Evolutionary conservation across 108 stramenopile species (phyloP).

Genomic region (Epithemia pelagica): DNA sequence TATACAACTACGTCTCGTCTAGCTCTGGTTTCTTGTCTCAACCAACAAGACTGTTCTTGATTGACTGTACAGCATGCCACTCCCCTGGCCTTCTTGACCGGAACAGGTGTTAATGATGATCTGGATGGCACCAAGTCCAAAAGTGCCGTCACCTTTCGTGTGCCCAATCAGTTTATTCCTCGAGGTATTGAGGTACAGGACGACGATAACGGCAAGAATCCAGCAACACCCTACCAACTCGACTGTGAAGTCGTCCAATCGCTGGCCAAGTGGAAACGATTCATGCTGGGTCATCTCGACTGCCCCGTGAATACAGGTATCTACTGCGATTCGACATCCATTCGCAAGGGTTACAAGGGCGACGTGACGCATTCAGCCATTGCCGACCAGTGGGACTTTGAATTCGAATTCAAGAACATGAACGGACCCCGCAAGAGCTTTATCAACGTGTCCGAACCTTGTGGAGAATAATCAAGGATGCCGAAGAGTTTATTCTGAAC

Average conservation of each 20-base stretch:
- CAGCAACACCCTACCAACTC: conserved; percentile 2
- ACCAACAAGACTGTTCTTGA: too few relatives aligned
- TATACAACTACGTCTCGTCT: too few relatives aligned
- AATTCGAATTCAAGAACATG: conserved; percentile 30
- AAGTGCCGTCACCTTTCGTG: conserved; percentile 23
- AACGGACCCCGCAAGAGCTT: conserved; percentile 37
- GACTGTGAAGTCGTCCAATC: conserved; percentile 43
- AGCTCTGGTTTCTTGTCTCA: too few relatives aligned
- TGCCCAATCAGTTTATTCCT: conserved; percentile 31
- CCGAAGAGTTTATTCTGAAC: conserved; percentile 33
- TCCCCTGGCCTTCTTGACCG: conserved; percentile 30
- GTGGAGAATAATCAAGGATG: conserved; percentile 43
- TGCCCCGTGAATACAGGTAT: conserved; percentile 39
- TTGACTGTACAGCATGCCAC: conserved; percentile 37
- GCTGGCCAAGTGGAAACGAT: conserved; percentile 46
- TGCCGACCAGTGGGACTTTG: conserved; percentile 52
- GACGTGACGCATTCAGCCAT: conserved; percentile 40
- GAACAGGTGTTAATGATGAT: conserved; percentile 47
- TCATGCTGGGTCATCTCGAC: conserved; percentile 31
- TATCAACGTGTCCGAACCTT: conserved; percentile 32
- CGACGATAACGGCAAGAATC: neutral
- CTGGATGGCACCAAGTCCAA: conserved; percentile 39
- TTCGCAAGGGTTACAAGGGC: conserved; percentile 48
- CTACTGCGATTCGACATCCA: conserved; percentile 30
- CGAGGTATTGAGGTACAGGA: conserved; percentile 24